Conservation (phyloP, 1,284 basidiomycete genomes). For the Apiotrichum montevideense region DNA sequence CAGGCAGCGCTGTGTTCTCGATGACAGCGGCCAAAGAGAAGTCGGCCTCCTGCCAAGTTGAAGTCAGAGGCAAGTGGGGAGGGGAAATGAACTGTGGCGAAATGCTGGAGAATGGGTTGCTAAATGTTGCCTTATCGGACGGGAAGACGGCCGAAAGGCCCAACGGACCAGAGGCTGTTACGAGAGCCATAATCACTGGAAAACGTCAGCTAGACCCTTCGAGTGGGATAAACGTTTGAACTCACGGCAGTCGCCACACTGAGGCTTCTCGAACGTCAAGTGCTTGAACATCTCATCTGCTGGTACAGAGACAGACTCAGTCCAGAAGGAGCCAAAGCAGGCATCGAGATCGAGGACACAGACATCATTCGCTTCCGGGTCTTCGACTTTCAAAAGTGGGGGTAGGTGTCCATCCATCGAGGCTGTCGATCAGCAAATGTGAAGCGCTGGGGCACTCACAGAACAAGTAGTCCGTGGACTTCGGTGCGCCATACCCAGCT, state of each 20-base stretch:
- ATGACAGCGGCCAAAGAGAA: conserved; percentile 49
- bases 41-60: conserved; percentile 47
- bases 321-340: conserved; percentile 46
- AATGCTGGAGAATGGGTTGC: neutral
- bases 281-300: conserved; percentile 51
- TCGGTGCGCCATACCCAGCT: conserved; percentile 36
- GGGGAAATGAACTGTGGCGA: conserved; percentile 24
- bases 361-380: conserved; percentile 16
- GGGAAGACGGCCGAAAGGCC: conserved; percentile 53
- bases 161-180: conserved; percentile 48
- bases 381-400: conserved; percentile 21
- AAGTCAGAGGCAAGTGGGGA: conserved; percentile 49
- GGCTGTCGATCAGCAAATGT: conserved; percentile 7
- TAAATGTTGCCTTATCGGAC: conserved; percentile 21
- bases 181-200: conserved; percentile 50
- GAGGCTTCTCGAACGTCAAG: conserved; percentile 49
- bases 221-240: neutral
- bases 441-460: conserved; percentile 19
- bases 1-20: conserved; percentile 26
- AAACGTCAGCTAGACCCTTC: neutral
- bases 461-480: conserved; percentile 34
- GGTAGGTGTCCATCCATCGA: conserved; percentile 43
- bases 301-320: conserved; percentile 19
- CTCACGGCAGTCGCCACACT: conserved; percentile 54
- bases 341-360: conserved; percentile 34